These are phyloP conservation scores for Salix udensis DNA, from an alignment of 345 rosid species.

Conservation along the genomic window DNA sequence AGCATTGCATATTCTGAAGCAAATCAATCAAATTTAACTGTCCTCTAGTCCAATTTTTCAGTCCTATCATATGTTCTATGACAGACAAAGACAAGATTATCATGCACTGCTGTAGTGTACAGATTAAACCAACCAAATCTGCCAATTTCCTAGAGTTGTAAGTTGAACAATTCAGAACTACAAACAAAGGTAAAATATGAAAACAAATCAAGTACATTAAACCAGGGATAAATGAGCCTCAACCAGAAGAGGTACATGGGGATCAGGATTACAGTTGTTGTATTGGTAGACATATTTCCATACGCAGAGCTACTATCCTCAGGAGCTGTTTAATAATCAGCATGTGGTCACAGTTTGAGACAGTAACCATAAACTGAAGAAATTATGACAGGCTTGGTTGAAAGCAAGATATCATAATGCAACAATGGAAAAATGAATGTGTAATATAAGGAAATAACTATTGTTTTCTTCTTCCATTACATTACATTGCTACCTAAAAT, in stretches of 20 bases:
- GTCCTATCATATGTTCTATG: constrained; percentile 8
- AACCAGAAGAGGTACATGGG: not conserved
- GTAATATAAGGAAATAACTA: not conserved
- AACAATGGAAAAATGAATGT: not conserved
- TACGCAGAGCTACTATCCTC: not conserved
- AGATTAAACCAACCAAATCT: not conserved
- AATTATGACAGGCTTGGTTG: not conserved
- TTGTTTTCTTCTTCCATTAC: not conserved
- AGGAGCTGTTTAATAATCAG: not conserved
- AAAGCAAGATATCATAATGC: not conserved
- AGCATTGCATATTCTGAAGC: constrained; percentile 5
- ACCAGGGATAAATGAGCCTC: not conserved
- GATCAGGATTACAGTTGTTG: not conserved
- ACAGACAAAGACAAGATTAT: constrained; percentile 4
- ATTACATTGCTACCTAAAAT: not conserved
- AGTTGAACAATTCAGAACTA: not conserved
- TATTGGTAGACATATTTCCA: not conserved
- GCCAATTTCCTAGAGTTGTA: not conserved
- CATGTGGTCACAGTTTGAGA: not conserved
- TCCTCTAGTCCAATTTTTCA: not conserved
- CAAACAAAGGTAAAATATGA: not conserved
- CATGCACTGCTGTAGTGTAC: not conserved
- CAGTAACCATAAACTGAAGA: not conserved
- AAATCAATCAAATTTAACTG: constrained; percentile 1
- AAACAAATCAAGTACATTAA: not conserved